These are phyloP conservation scores for Dujonia santamariae DNA, from an alignment of 1,139 yeast genomes.

Conservation along the genomic window DNA sequence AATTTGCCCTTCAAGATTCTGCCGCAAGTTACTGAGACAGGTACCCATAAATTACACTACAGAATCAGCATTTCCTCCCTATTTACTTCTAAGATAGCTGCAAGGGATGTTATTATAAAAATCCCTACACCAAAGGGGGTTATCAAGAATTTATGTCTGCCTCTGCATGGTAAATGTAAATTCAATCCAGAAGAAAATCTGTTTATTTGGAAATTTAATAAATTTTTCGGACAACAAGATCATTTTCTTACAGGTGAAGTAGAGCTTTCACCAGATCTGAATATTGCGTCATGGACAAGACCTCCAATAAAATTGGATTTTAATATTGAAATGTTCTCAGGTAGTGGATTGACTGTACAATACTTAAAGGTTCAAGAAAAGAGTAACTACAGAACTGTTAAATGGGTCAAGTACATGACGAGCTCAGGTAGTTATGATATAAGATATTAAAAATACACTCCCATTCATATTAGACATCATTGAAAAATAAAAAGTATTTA, in stretches of 20 bases:
- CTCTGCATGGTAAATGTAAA: constrained; percentile 64
- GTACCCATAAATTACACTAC: constrained; percentile 49
- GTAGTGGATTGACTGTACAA: constrained; percentile 75
- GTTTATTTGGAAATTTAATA: constrained; percentile 67
- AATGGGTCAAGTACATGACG: constrained; percentile 82
- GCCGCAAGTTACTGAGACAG: constrained; percentile 59
- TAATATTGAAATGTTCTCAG: constrained; percentile 69
- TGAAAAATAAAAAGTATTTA: no score
- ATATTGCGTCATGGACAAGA: constrained; percentile 49
- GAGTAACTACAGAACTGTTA: constrained; percentile 66
- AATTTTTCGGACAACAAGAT: constrained; percentile 67
- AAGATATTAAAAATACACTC: constrained; percentile 46
- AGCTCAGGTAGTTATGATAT: constrained; percentile 80
- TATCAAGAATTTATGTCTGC: constrained; percentile 47
- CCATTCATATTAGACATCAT: no score
- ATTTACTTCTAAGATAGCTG: constrained; percentile 59
- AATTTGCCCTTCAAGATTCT: constrained; percentile 69
- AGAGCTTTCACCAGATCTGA: constrained; percentile 24
- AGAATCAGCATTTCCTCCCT: constrained; percentile 60
- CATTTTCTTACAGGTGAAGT: constrained; percentile 52
- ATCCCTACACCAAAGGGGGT: constrained; percentile 72
- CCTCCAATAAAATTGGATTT: constrained; percentile 80
- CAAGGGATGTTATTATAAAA: constrained; percentile 60
- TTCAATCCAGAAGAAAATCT: constrained; percentile 64
- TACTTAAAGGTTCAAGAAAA: constrained; percentile 69